Evolutionary conservation across 2,329 filamentous ascomycete genomes (phyloP).

Genomic region (Penicillium sp.): DNA sequence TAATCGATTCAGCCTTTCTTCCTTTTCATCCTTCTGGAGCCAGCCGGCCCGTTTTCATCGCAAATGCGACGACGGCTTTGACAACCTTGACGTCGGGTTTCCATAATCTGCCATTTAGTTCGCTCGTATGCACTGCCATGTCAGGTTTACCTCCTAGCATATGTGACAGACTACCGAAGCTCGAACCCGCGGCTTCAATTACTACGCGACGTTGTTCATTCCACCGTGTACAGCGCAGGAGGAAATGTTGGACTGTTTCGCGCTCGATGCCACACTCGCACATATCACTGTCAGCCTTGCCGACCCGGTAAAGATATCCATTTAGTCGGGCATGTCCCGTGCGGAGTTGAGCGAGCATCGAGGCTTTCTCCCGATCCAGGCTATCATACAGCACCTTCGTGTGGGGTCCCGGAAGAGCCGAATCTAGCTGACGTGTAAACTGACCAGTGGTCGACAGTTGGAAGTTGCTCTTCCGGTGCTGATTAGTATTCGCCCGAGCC

Average conservation of each 20-base stretch:
- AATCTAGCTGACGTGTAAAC: neutral
- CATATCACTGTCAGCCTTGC: neutral
- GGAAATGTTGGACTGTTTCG: neutral
- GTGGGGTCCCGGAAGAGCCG: neutral
- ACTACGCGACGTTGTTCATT: no score
- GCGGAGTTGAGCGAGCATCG: neutral
- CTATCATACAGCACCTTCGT: neutral
- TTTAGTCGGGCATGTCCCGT: neutral
- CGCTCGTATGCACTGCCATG: neutral
- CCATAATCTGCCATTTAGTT: neutral
- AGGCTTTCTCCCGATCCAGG: neutral
- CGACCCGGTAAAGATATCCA: neutral
- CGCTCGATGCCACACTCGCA: neutral
- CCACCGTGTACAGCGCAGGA: neutral
- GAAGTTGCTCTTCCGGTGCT: neutral
- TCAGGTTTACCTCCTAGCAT: neutral
- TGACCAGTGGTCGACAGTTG: neutral
- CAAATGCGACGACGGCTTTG: neutral
- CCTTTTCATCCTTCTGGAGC: neutral
- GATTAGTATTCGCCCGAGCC: neutral
- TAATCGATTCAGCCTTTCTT: neutral
- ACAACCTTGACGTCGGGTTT: neutral
- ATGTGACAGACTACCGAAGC: no score
- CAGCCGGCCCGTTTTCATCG: neutral
- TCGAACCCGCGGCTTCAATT: no score